phyloP scores from a whole-genome alignment of 345 rosid species.

The Syzygium aromaticum region DNA sequence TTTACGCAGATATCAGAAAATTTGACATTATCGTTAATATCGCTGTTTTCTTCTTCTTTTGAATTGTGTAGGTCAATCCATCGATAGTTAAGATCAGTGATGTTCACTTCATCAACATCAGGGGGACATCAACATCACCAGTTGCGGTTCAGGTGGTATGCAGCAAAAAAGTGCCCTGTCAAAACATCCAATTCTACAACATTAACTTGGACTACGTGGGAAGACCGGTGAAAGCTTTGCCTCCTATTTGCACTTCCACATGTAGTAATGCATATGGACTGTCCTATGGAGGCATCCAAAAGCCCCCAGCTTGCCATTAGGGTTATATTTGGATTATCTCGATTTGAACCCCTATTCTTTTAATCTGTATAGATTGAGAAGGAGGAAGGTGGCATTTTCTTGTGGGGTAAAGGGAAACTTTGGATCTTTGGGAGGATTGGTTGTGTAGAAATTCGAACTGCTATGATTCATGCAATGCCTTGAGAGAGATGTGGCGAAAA shows the following conservation, averaged over 20 bases:
- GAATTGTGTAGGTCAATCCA: constrained; percentile 19
- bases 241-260: constrained; percentile 20
- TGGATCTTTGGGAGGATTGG: neutral
- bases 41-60: neutral
- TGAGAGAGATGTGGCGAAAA: neutral
- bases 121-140: constrained; percentile 33
- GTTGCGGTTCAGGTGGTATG: constrained; percentile 33
- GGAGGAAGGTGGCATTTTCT: neutral
- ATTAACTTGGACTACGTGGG: constrained; percentile 26
- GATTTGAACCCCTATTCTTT: neutral
- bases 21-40: neutral
- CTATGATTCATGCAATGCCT: neutral
- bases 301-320: constrained; percentile 33
- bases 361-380: neutral
- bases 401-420: neutral
- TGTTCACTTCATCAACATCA: constrained; percentile 27
- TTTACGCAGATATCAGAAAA: neutral
- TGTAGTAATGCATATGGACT: constrained; percentile 20
- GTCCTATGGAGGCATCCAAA: constrained; percentile 21
- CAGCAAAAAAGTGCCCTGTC: constrained; percentile 43
- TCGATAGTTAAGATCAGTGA: constrained; percentile 39
- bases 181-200: constrained; percentile 20
- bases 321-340: neutral
- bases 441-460: neutral
- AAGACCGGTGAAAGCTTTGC: neutral